Base-by-base conservation (phyloP, 305 asterid species). In the Salvia sclarea region DNA sequence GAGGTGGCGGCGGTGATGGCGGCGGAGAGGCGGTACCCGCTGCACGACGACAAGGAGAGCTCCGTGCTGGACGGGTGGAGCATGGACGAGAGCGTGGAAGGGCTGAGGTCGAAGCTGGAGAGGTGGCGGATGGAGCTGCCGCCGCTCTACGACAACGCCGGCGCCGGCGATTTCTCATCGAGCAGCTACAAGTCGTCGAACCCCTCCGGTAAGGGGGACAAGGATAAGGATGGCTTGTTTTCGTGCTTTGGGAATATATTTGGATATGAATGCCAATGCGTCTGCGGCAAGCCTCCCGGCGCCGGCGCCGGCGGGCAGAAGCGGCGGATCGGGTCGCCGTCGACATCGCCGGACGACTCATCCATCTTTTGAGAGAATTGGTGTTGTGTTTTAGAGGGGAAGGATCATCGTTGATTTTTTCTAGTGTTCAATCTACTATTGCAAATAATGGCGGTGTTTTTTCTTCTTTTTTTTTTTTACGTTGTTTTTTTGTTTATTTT, bases 1-100 rank as follows among this genome's bases (percentile, higher is more conserved):
- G 95, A 90, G 82, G 96, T 90, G 63, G 98, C 95, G 0, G 95
- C 89, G 0, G 85, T 82, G 5, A 69, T 88, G 81, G 88, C 88
- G 0, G 85, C 88, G 0, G 85, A 85, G 60, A 78, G 74, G 52
- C 79, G 69, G 60, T 88, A 88, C 48, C 91, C 96, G 0, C 38
- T 88, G 0, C 38, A 86, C 35, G 89, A 85, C 0, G 95, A 86
- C 66, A 85, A 85, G 2, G 79, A 82, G 66, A 88, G 95, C 82
- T 92, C 98, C 0, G 91, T 92, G 9, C 49, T 89, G 82, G 96
- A 89, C 45, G 98, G 98, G 16, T 92, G 98, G 98, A 89, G 98
- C 81, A 56, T 88, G 81, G 90, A 92, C 37, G 98, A 92, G 65
- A 90, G 98, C 61, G 92, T 86, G 0, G 98, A 92, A 50, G 97